Evolutionary conservation across 352 stramenopile species (phyloP).

Genomic region (Thraustotheca clavata): DNA sequence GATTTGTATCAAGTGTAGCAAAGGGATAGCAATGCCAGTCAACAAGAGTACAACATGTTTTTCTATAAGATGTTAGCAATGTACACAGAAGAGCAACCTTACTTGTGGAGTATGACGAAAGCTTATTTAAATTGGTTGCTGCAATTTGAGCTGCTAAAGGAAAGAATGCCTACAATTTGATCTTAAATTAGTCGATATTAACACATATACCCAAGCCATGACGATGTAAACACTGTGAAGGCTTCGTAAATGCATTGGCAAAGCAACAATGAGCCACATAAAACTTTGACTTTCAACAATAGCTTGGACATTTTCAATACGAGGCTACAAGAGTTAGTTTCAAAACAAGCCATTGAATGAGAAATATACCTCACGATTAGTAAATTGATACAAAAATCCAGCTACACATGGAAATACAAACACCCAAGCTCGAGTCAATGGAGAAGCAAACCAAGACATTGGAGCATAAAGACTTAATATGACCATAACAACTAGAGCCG

Average conservation of each 20-base stretch:
- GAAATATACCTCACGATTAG: background rate
- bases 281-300: slow-evolving; percentile 1
- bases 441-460: slow-evolving; percentile 48
- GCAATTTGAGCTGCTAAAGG: no score
- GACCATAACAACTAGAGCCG: slow-evolving; percentile 33
- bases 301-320: no score
- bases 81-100: no score
- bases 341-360: background rate
- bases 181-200: background rate
- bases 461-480: slow-evolving; percentile 56
- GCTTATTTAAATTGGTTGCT: no score
- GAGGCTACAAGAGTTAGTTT: background rate
- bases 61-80: background rate
- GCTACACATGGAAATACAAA: slow-evolving; percentile 4
- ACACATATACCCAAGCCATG: background rate
- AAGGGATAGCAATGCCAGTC: slow-evolving; percentile 37
- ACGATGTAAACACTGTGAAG: slow-evolving; percentile 17
- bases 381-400: background rate
- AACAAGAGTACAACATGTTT: slow-evolving; percentile 20
- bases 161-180: background rate
- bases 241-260: background rate
- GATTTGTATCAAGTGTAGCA: slow-evolving; percentile 49
- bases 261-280: background rate
- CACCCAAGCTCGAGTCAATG: slow-evolving; percentile 7
- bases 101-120: no score